Evolutionary conservation across 2,329 filamentous ascomycete species (phyloP).

Genomic region (Colletotrichum neosansevieriae): DNA sequence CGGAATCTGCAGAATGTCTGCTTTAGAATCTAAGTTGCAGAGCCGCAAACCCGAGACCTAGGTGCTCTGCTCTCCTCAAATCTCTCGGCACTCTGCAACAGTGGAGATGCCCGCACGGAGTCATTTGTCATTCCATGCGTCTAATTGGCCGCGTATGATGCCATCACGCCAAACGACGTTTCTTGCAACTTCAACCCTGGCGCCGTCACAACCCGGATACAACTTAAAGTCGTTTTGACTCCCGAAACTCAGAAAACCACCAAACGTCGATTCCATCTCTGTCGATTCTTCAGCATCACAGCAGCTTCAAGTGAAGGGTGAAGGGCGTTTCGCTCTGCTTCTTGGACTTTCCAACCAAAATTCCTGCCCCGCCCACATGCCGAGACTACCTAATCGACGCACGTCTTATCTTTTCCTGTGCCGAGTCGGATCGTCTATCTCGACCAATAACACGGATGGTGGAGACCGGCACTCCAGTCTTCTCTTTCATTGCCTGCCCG

Average conservation of each 20-base stretch:
- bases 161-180: conserved; percentile 13
- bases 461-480: conserved; percentile 17
- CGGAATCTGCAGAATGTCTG: conserved; percentile 7
- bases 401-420: conserved; percentile 34
- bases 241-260: conserved; percentile 8
- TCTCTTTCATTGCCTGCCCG: not conserved
- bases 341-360: conserved; percentile 14
- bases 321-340: not conserved
- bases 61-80: conserved; percentile 8
- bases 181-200: conserved; percentile 21
- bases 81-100: conserved; percentile 21
- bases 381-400: conserved; percentile 6
- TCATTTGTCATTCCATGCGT: conserved; percentile 28
- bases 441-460: conserved; percentile 20
- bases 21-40: conserved; percentile 5
- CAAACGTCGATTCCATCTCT: not conserved
- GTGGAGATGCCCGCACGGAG: conserved; percentile 29
- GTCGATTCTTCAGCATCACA: not conserved
- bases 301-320: conserved; percentile 1
- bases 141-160: conserved; percentile 34
- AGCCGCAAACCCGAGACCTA: conserved; percentile 13
- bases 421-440: conserved; percentile 25
- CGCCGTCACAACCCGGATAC: conserved; percentile 12
- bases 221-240: not conserved
- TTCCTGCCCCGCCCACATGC: conserved; percentile 25